These are phyloP conservation scores for Capsicum baccatum DNA, from an alignment of 257 asterid genomes.

Conservation along the genomic window DNA sequence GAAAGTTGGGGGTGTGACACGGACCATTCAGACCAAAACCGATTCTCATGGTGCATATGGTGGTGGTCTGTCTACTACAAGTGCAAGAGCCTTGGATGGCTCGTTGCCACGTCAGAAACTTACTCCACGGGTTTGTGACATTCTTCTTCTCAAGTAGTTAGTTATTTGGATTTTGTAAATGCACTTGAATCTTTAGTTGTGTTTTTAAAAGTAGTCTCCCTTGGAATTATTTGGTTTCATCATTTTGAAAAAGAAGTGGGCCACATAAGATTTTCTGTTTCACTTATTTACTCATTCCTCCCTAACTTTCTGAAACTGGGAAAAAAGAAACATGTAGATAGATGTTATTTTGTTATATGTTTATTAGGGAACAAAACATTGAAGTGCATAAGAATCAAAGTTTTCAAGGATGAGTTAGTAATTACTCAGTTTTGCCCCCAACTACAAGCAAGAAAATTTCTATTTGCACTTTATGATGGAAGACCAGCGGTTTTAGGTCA, in stretches of 20 bases:
- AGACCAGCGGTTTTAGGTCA: not conserved
- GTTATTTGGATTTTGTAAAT: not conserved
- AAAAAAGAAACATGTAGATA: not conserved
- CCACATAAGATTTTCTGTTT: not conserved
- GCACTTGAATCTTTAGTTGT: not conserved
- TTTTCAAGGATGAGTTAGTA: not conserved
- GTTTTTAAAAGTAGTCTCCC: not conserved
- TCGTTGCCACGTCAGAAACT: constrained; percentile 55
- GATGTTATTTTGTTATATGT: not conserved
- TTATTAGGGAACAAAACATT: not conserved
- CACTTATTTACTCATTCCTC: not conserved
- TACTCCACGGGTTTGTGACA: constrained; percentile 57
- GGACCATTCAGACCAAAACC: constrained; percentile 76
- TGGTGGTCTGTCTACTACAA: constrained; percentile 52
- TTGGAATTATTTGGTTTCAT: constrained; percentile 8
- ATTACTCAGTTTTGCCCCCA: not conserved
- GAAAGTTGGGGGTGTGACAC: constrained; percentile 89
- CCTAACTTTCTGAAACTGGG: not conserved
- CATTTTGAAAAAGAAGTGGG: not conserved
- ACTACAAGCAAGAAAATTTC: not conserved
- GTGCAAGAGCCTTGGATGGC: constrained; percentile 55
- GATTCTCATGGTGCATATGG: constrained; percentile 59
- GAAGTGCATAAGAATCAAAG: constrained; percentile 2
- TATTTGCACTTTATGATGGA: not conserved
- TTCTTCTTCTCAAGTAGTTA: constrained; percentile 19